Evolutionary conservation across 768 basidiomycete genomes (phyloP).

Genomic region (Sutorius australiensis): DNA sequence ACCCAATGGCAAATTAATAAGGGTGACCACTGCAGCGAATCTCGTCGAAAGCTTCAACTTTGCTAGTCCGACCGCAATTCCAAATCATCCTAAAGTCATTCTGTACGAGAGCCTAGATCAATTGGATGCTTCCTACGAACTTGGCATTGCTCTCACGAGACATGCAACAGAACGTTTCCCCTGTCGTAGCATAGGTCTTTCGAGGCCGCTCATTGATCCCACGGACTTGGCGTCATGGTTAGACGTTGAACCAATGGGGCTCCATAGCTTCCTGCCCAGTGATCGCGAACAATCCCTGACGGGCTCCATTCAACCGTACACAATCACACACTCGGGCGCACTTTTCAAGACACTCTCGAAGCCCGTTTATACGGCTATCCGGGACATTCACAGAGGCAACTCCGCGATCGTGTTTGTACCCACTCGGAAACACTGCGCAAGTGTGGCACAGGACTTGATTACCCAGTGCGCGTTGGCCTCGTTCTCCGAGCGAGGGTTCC

Average conservation of each 20-base stretch:
- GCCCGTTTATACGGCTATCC: constrained; percentile 78
- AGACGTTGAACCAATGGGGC: constrained; percentile 54
- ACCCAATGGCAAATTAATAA: constrained; percentile 44
- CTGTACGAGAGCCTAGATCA: constrained; percentile 85
- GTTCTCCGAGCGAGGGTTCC: constrained; percentile 65
- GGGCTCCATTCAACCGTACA: constrained; percentile 71
- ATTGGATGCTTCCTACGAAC: constrained; percentile 77
- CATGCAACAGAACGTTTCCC: constrained; percentile 57
- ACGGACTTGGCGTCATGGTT: constrained; percentile 83
- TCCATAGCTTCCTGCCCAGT: constrained; percentile 76
- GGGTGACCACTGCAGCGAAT: constrained; percentile 52
- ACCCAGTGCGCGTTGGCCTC: constrained; percentile 81
- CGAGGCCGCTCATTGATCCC: constrained; percentile 77
- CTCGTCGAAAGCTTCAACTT: constrained; percentile 44
- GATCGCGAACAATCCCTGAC: constrained; percentile 79
- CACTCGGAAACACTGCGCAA: constrained; percentile 69
- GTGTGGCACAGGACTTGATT: constrained; percentile 77
- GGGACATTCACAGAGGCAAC: constrained; percentile 38
- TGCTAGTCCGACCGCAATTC: constrained; percentile 21
- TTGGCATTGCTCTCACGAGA: constrained; percentile 70
- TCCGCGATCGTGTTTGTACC: constrained; percentile 84
- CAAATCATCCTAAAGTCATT: constrained; percentile 54
- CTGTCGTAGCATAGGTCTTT: constrained; percentile 74
- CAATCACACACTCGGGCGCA: constrained; percentile 79
- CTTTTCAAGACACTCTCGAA: constrained; percentile 91